Conservation (phyloP, 768 basidiomycete species). For the Cystofilobasidium bisporidii region DNA sequence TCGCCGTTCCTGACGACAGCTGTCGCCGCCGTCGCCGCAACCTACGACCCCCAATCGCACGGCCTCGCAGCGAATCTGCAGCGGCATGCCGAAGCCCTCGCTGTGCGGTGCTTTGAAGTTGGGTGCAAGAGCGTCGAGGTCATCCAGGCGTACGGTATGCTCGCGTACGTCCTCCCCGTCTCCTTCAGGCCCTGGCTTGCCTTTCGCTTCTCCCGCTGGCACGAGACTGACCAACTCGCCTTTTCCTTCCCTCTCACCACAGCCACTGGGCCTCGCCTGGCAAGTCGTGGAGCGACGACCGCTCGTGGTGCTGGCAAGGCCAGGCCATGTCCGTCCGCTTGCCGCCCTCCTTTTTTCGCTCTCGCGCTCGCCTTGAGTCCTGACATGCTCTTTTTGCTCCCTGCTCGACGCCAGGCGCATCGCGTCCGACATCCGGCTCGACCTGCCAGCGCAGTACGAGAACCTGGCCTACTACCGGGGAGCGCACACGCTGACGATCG, state of each 20-base stretch:
- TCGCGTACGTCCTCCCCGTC: slow-evolving; percentile 51
- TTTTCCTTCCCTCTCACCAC: not conserved
- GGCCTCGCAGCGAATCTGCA: slow-evolving; percentile 59
- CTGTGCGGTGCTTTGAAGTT: slow-evolving; percentile 66
- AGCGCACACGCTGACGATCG: not conserved
- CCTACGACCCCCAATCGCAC: slow-evolving; percentile 58
- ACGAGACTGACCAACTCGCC: not conserved
- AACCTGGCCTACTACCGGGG: not conserved
- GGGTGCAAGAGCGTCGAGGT: slow-evolving; percentile 75
- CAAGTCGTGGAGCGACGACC: not conserved
- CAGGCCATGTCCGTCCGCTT: not conserved
- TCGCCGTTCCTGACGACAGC: slow-evolving; percentile 78
- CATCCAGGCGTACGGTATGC: slow-evolving; percentile 76
- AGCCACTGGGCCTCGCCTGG: slow-evolving; percentile 1
- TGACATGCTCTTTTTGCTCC: not conserved
- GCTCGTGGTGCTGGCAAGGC: not conserved
- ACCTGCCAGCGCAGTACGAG: not conserved
- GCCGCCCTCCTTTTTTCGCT: too few species aligned
- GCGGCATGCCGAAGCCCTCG: slow-evolving; percentile 61
- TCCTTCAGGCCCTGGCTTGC: not conserved
- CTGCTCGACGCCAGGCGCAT: not conserved
- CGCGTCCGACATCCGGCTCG: not conserved
- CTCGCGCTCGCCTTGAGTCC: too few species aligned
- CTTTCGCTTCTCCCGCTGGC: not conserved
- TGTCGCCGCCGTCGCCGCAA: slow-evolving; percentile 72